Conservation (phyloP, 202 grass and related monocot species). For the Panicum hallii region DNA sequence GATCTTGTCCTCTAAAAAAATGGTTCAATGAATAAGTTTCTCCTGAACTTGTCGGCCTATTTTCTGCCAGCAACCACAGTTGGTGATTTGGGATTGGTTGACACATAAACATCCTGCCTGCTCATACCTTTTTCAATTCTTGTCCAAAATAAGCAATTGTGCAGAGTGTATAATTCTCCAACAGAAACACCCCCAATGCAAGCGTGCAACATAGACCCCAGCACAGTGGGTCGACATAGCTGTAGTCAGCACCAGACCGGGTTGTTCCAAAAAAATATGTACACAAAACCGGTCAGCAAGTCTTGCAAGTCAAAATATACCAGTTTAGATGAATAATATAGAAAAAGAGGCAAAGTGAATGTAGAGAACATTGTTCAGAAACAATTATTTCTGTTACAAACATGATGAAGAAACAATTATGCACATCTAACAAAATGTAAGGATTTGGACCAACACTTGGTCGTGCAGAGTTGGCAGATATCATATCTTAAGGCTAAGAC, state of each 20-base stretch:
- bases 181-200: not conserved
- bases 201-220: slow-evolving; percentile 9
- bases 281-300: not conserved
- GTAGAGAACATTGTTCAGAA: slow-evolving; percentile 24
- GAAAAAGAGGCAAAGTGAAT: not conserved
- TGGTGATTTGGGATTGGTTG: slow-evolving; percentile 28
- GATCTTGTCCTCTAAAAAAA: slow-evolving; percentile 25
- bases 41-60: slow-evolving; percentile 44
- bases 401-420: slow-evolving; percentile 12
- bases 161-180: slow-evolving; percentile 7
- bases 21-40: slow-evolving; percentile 38
- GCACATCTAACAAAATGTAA: slow-evolving; percentile 25
- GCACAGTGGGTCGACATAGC: not conserved
- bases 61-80: slow-evolving; percentile 36
- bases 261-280: not conserved
- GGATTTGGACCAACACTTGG: slow-evolving; percentile 20
- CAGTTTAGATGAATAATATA: not conserved
- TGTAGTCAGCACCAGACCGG: slow-evolving; percentile 22
- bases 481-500: slow-evolving; percentile 35
- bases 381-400: slow-evolving; percentile 12
- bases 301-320: not conserved
- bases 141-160: slow-evolving; percentile 6
- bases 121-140: slow-evolving; percentile 33
- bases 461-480: slow-evolving; percentile 37
- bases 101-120: slow-evolving; percentile 16